Evolutionary conservation across 768 basidiomycete species (phyloP).

Genomic region (Lactifluus subvellereus): DNA sequence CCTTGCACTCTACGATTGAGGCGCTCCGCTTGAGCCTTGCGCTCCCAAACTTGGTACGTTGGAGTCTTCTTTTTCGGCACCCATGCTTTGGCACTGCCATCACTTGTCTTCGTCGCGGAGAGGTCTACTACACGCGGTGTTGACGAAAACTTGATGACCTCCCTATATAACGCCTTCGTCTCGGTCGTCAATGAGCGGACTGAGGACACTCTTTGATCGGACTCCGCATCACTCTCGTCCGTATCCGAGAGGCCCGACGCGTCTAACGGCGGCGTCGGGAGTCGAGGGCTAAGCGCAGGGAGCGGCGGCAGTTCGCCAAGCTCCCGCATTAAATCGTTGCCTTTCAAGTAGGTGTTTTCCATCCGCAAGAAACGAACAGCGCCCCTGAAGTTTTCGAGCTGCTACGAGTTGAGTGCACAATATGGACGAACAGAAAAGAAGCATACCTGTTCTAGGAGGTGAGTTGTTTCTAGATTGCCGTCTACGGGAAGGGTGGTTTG

Average conservation of each 20-base stretch:
- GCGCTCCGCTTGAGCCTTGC: constrained; percentile 69
- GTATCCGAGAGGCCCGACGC: constrained; percentile 64
- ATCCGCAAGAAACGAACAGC: constrained; percentile 89
- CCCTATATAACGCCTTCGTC: constrained; percentile 81
- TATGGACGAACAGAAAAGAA: not conserved
- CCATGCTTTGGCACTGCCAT: constrained; percentile 57
- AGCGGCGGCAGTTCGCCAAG: constrained; percentile 69
- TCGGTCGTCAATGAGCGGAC: constrained; percentile 70
- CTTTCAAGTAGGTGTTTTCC: constrained; percentile 91
- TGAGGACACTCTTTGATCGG: constrained; percentile 39
- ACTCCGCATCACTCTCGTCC: constrained; percentile 50
- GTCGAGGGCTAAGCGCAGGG: constrained; percentile 41
- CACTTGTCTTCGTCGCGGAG: constrained; percentile 49
- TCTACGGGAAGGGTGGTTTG: constrained; percentile 63
- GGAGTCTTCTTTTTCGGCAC: constrained; percentile 75
- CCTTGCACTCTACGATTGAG: constrained; percentile 65
- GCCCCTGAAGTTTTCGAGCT: constrained; percentile 88
- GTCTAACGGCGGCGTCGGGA: constrained; percentile 61
- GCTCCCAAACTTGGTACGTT: constrained; percentile 72
- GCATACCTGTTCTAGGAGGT: constrained; percentile 79
- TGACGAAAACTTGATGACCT: constrained; percentile 81
- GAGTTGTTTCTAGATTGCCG: constrained; percentile 79
- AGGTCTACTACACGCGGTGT: constrained; percentile 84
- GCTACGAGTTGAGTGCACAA: constrained; percentile 19
- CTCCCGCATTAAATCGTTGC: constrained; percentile 82